A percentile compares a stretch with the other conserved stretches of the same genome.
These are phyloP conservation scores for Earliella scabrosa DNA, from an alignment of 1,284 basidiomycete species.

Conservation along the genomic window DNA sequence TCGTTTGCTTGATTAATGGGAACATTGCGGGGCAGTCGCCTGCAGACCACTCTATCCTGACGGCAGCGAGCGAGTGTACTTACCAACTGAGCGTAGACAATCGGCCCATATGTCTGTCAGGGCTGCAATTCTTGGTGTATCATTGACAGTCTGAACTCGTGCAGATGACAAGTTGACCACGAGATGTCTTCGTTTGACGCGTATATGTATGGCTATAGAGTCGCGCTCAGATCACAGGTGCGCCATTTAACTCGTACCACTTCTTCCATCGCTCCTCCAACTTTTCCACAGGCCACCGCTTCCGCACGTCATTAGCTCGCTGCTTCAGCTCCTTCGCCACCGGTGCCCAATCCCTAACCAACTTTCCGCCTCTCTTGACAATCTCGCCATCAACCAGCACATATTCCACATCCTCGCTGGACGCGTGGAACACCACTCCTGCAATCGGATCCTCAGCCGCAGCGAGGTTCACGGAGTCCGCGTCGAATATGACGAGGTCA, in stretches of 20 bases:
- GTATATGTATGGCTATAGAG: background rate
- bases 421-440: conserved; percentile 37
- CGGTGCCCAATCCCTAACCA: conserved; percentile 33
- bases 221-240: background rate
- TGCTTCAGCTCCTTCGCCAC: conserved; percentile 49
- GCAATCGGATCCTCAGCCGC: conserved; percentile 33
- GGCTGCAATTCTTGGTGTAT: no score
- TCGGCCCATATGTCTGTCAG: no score
- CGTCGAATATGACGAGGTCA: conserved; percentile 37
- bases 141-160: no score
- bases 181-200: background rate
- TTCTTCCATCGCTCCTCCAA: conserved; percentile 32
- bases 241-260: conserved; percentile 18
- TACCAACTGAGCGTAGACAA: no score
- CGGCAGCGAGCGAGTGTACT: no score
- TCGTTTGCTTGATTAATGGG: conserved; percentile 17
- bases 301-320: conserved; percentile 50
- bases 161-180: no score
- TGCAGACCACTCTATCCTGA: no score
- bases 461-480: conserved; percentile 36
- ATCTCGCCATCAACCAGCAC: conserved; percentile 40
- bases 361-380: conserved; percentile 32
- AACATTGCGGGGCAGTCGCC: conserved; percentile 5
- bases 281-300: conserved; percentile 43
- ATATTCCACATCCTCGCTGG: conserved; percentile 36